Evolutionary conservation across 768 basidiomycete species (phyloP), one percentile per base, ranked within the genome.

Genomic region (Tricholoma bakamatsutake): DNA sequence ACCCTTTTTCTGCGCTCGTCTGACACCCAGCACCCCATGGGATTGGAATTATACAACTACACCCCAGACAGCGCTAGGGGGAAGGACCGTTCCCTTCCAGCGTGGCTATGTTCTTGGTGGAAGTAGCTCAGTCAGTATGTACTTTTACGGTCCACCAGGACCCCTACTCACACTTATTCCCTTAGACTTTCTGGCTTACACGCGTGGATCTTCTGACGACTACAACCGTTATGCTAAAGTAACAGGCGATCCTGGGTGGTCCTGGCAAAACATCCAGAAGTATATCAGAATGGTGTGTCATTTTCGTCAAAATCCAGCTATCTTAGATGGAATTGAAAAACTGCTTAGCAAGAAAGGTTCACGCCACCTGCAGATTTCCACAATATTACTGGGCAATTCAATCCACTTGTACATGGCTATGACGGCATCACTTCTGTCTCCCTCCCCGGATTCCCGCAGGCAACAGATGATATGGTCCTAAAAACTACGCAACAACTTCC

Each of bases 81-180:
- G 62, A 7, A 63, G 67, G 15, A 37, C 59, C 11, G 54, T 69
- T 24, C 45, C 60, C 13, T 68, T 63, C 49, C 63, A 65, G 1
- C 58, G 69, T 21, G 71, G 71, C 0, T 57, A 57, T 37, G 59
- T 69, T 11, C 48, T 72, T 9, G 70, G 71, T 9, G 71, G 70
- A 4, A 59, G 59, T 21, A 69, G 66, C 53, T 57, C 62, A 28
- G 61, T 67, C 53, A 71, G 70, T 71, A 43, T 21, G 66, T 59
- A 11, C 33, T 35, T n/a, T 42, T 39, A 8, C 24, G 21, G 6
- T 6, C 5, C 28, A 0, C 1, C 37, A 40, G 27, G 27, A 15
- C 21, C 18, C 7, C n/a, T 13, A 31, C 18, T 30, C n/a, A 35
- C 5, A 21, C 3, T 15, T 50, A 17, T 53, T 53, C 7, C 6